phyloP scores from a whole-genome alignment of 1,284 basidiomycete species.

The Sporisorium sorghi region DNA sequence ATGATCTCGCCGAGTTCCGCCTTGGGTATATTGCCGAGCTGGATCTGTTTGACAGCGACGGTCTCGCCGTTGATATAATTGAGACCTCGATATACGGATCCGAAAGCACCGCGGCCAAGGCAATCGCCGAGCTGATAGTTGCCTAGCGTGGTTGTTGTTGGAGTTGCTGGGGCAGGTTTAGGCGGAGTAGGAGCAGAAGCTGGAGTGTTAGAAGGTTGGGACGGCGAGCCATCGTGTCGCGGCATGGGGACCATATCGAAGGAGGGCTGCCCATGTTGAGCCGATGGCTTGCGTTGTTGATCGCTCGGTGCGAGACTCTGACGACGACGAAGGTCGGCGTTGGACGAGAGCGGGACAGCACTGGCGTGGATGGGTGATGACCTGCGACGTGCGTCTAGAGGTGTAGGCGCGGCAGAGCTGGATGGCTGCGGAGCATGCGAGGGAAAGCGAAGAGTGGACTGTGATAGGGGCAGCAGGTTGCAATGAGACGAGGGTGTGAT shows the following conservation, averaged over 20 bases:
- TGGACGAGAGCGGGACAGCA: background rate
- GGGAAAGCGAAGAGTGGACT: slow-evolving; percentile 38
- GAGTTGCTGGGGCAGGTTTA: slow-evolving; percentile 3
- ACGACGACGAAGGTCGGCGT: slow-evolving; percentile 12
- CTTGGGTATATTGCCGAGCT: slow-evolving; percentile 90
- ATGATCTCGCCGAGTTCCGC: slow-evolving; percentile 95
- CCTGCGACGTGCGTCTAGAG: slow-evolving; percentile 25
- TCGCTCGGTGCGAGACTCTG: slow-evolving; percentile 4
- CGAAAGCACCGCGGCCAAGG: slow-evolving; percentile 92
- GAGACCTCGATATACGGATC: slow-evolving; percentile 90
- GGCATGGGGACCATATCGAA: background rate
- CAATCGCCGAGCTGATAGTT: slow-evolving; percentile 79
- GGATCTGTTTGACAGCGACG: slow-evolving; percentile 69
- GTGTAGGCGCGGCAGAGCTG: slow-evolving; percentile 6
- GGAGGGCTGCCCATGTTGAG: background rate
- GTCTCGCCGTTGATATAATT: slow-evolving; percentile 88
- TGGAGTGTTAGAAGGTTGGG: background rate
- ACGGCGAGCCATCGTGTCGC: slow-evolving; percentile 6
- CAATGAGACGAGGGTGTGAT: slow-evolving; percentile 8
- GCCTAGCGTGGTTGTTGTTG: slow-evolving; percentile 19
- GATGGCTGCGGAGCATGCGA: slow-evolving; percentile 15
- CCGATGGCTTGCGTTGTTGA: slow-evolving; percentile 4
- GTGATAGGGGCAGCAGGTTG: slow-evolving; percentile 40
- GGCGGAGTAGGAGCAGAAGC: background rate
- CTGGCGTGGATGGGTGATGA: slow-evolving; percentile 20